These are phyloP conservation scores for Cutaneotrichosporon curvatum DNA, from an alignment of 1,284 basidiomycete genomes.

Conservation along the genomic window DNA sequence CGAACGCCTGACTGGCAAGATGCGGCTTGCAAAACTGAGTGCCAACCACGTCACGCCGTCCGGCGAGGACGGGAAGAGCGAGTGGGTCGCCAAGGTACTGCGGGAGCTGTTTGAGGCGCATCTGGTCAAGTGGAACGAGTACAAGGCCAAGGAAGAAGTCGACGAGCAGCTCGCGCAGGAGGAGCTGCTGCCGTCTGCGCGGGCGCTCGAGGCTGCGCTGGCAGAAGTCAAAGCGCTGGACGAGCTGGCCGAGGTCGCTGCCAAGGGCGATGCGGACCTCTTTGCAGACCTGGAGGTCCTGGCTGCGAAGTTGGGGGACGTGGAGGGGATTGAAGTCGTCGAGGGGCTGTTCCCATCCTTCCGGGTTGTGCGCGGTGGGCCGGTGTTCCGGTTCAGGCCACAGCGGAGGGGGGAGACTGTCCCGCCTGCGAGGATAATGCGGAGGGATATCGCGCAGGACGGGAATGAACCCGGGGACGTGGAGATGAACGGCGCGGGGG, in stretches of 20 bases:
- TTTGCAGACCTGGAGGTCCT: slow-evolving; percentile 34
- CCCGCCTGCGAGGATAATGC: background rate
- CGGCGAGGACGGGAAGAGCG: slow-evolving; percentile 25
- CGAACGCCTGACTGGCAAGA: slow-evolving; percentile 11
- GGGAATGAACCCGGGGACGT: too few relatives aligned
- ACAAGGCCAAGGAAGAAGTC: background rate
- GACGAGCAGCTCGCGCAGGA: background rate
- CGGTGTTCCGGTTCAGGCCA: slow-evolving; percentile 11
- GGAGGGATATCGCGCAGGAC: too few relatives aligned
- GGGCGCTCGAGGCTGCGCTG: slow-evolving; percentile 23
- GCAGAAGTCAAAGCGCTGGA: slow-evolving; percentile 34
- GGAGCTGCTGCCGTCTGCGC: slow-evolving; percentile 12
- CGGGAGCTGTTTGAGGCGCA: slow-evolving; percentile 23
- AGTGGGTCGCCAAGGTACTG: slow-evolving; percentile 23
- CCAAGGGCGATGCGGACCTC: slow-evolving; percentile 16
- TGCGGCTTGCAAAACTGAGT: slow-evolving; percentile 29
- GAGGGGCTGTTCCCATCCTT: slow-evolving; percentile 13
- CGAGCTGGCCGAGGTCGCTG: slow-evolving; percentile 18
- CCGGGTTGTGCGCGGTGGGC: slow-evolving; percentile 5
- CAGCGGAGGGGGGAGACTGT: slow-evolving; percentile 8
- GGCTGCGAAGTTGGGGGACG: slow-evolving; percentile 3
- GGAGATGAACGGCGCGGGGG: too few relatives aligned
- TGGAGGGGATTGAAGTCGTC: slow-evolving; percentile 6
- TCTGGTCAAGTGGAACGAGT: slow-evolving; percentile 26
- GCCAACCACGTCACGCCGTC: slow-evolving; percentile 30